Conservation (phyloP, 73 alveolate genomes). For the Symbiodinium pilosum region DNA sequence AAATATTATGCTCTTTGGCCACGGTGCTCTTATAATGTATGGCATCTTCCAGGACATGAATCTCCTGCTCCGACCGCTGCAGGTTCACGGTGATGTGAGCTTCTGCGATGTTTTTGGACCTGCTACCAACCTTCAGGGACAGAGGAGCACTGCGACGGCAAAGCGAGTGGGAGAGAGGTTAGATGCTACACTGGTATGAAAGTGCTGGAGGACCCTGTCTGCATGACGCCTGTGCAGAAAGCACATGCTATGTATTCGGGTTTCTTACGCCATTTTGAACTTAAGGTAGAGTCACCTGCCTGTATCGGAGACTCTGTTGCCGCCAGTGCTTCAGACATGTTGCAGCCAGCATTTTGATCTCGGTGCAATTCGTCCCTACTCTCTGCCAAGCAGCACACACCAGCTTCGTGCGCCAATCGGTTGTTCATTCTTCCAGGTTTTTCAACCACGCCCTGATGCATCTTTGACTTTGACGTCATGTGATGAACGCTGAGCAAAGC, state of each 20-base stretch:
- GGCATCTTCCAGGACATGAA: constrained; percentile 60
- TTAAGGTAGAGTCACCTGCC: too few species aligned
- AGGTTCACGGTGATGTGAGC: constrained; percentile 64
- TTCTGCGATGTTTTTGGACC: constrained; percentile 36
- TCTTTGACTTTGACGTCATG: not conserved
- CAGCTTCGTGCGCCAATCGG: too few species aligned
- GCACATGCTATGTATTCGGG: too few species aligned
- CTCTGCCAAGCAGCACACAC: not conserved
- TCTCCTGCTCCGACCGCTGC: constrained; percentile 85
- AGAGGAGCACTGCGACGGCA: too few species aligned
- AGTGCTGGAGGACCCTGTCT: not conserved
- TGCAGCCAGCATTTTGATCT: not conserved
- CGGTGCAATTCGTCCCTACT: not conserved
- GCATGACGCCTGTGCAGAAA: too few species aligned
- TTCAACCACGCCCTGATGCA: too few species aligned
- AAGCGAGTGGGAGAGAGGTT: too few species aligned
- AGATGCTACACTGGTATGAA: too few species aligned
- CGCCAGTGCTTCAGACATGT: not conserved
- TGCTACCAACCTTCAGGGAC: too few species aligned
- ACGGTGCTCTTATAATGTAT: constrained; percentile 68
- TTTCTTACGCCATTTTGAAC: too few species aligned
- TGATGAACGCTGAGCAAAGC: not conserved
- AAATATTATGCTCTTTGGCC: not conserved
- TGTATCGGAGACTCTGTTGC: too few species aligned
- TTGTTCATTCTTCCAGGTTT: too few species aligned